Conservation (phyloP, 208 protist species). For the Crithidia brevicula region DNA sequence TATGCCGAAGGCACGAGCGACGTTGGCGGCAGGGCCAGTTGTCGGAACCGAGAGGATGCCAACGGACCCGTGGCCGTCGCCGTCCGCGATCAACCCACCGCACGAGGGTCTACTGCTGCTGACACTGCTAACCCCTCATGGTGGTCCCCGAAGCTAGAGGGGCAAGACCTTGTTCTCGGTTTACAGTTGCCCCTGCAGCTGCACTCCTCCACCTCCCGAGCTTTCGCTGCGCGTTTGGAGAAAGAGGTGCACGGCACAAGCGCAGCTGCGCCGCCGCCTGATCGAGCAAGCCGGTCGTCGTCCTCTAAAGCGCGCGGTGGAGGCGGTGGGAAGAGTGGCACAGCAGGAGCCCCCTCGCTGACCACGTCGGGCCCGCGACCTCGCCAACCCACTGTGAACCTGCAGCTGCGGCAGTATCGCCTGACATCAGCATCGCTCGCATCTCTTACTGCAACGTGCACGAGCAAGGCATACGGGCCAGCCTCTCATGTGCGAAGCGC, state of each 20-base stretch:
- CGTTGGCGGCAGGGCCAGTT: not conserved
- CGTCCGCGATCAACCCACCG: not conserved
- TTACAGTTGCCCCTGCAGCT: slow-evolving; percentile 30
- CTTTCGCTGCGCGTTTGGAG: not conserved
- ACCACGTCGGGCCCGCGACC: not conserved
- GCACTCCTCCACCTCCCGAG: slow-evolving; percentile 7
- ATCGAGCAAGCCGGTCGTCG: not conserved
- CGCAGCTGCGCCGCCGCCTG: not conserved
- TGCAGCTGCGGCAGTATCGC: slow-evolving; percentile 24
- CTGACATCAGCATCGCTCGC: slow-evolving; percentile 5
- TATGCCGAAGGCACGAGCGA: not conserved
- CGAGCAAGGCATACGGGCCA: not conserved
- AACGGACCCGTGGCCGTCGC: slow-evolving; percentile 2
- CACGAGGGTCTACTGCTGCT: not conserved
- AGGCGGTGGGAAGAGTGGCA: not conserved
- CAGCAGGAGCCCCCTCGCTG: not conserved
- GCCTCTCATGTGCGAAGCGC: not conserved
- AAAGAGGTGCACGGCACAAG: not conserved
- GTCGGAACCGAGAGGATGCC: not conserved
- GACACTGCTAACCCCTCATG: slow-evolving; percentile 9
- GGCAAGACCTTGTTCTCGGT: slow-evolving; percentile 23
- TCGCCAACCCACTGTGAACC: slow-evolving; percentile 18
- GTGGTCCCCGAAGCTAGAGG: slow-evolving; percentile 29
- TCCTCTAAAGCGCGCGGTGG: not conserved
- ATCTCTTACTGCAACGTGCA: not conserved